Base-by-base conservation (phyloP, 2,329 filamentous ascomycete genomes). In the Phoma sp. region DNA sequence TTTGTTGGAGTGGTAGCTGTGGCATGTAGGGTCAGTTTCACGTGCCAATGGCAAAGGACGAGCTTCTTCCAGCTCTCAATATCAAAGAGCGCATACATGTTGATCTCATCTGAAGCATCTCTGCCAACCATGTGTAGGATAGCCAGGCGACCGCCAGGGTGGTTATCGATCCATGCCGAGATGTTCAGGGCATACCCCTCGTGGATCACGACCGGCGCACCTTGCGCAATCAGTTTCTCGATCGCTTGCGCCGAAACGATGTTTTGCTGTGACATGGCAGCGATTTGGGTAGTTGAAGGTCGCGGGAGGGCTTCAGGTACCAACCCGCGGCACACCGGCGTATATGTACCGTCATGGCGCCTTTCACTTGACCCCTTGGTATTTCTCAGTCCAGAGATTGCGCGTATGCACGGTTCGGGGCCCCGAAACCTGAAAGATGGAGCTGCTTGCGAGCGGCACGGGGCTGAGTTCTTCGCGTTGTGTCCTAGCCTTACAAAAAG, bases 51-150 rank as follows among this genome's bases (percentile, higher is more conserved):
- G 5, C 11, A 4, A 20, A 9, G 4, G n/a, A 33, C 9, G 17
- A 45, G 34, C 30, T 28, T 5, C 7, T 33, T 33, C 23, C 5
- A 32, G 34, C 29, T 33, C 17, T 15, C 34, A 12, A 18, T 2
- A 15, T 29, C 3, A 17, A 18, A 14, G 7, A 47, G 45, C 11
- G 40, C 69, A 77, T 81, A 85, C 83, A 80, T 81, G 58, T 81
- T 81, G 62, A 85, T 85, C 66, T 86, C 83, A 64, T 84, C 81
- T 17, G 82, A 84, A 20, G 83, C 82, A 72, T 86, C 83, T 69
- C 77, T 78, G 49, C 83, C 83, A 4, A 85, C 81, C 82, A 85
- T 86, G 73, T 87, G 85, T 58, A 83, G 67, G 56, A 87, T 85
- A 17, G 84, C 82, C 21, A 87, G 73, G 12, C 77, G 74, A 26